A percentile compares a stretch with the other conserved stretches of the same genome.
Evolutionary conservation across 2,329 filamentous ascomycete species (phyloP).

Genomic region (Coniochaeta sp.): DNA sequence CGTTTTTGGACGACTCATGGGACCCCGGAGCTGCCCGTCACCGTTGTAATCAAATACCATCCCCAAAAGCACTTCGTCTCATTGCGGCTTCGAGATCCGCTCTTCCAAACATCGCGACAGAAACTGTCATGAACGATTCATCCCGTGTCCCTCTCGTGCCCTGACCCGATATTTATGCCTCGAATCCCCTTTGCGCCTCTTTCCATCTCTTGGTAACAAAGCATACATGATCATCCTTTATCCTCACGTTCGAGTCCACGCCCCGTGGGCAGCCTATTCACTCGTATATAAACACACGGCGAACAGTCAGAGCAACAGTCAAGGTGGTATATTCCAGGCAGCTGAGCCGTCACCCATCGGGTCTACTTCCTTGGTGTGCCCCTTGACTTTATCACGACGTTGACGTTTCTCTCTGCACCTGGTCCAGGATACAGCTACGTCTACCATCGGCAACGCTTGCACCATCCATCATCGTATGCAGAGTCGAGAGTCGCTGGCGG

Average conservation of each 20-base stretch:
- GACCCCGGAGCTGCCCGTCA: neutral
- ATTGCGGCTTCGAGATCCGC: conserved; percentile 1
- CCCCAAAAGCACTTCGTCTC: neutral
- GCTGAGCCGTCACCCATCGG: neutral
- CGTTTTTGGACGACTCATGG: neutral
- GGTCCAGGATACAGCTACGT: neutral
- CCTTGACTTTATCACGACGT: neutral
- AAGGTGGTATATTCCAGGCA: neutral
- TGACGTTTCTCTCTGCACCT: neutral
- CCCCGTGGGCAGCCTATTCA: neutral
- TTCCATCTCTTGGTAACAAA: neutral
- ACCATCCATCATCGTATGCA: neutral
- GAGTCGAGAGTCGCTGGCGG: neutral
- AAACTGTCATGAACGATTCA: neutral
- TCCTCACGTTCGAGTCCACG: neutral
- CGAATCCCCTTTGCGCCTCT: neutral
- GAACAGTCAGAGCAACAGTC: neutral
- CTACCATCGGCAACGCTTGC: neutral
- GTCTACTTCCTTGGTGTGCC: neutral
- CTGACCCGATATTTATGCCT: neutral
- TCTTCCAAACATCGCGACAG: neutral
- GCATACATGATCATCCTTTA: neutral
- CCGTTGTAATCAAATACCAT: conserved; percentile 1
- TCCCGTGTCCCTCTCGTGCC: neutral
- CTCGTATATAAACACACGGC: neutral